These are phyloP conservation scores for Geosmithia putterillii DNA, from an alignment of 2,329 filamentous ascomycete species.

Conservation along the genomic window DNA sequence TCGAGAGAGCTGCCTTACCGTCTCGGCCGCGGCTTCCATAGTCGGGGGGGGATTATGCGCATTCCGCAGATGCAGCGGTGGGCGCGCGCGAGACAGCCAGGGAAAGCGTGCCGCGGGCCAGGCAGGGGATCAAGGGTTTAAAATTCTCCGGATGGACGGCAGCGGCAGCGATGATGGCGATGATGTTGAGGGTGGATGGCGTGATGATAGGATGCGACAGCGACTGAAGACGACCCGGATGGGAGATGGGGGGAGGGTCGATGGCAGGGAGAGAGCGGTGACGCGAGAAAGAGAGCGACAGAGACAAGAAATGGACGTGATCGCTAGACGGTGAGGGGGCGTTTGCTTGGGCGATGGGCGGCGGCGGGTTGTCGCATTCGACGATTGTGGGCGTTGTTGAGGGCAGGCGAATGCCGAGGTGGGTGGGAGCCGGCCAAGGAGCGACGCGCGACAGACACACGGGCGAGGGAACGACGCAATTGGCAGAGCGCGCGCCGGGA, in stretches of 20 bases:
- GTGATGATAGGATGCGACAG: not conserved
- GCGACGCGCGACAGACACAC: not conserved
- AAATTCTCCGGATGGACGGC: no score
- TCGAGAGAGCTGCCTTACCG: slow-evolving; percentile 39
- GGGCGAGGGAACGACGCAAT: not conserved
- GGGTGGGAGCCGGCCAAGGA: no score
- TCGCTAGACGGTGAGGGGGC: not conserved
- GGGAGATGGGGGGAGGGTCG: not conserved
- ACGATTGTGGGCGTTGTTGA: not conserved
- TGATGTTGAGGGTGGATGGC: not conserved
- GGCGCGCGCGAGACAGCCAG: not conserved
- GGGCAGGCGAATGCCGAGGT: not conserved
- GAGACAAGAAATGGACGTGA: not conserved
- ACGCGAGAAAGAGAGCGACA: not conserved
- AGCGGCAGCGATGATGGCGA: not conserved
- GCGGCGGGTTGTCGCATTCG: not conserved
- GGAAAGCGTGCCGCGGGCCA: not conserved
- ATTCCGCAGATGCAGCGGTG: slow-evolving; percentile 2
- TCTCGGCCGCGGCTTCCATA: slow-evolving; percentile 49
- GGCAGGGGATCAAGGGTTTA: no score
- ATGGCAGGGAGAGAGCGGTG: not conserved
- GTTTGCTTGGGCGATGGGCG: not conserved
- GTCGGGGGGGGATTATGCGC: slow-evolving; percentile 19
- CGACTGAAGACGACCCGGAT: no score
- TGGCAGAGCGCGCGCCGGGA: not conserved